These are phyloP conservation scores for Rhodomyrtus psidioides DNA, from an alignment of 441 rosid genomes.

Conservation along the genomic window DNA sequence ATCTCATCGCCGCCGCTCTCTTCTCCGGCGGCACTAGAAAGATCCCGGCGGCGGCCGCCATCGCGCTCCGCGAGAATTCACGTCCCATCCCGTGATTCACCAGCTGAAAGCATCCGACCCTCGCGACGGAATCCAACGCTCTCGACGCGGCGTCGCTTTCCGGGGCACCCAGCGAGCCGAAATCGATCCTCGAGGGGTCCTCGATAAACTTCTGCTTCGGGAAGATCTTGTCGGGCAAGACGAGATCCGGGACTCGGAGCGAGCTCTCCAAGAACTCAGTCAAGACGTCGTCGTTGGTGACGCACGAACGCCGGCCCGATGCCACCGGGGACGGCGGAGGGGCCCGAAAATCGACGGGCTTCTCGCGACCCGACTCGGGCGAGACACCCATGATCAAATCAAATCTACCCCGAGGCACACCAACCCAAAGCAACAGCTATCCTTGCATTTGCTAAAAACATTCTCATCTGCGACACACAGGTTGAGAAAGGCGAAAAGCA, in stretches of 20 bases:
- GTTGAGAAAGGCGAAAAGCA: slow-evolving; percentile 13
- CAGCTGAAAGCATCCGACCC: slow-evolving; percentile 71
- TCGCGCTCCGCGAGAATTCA: slow-evolving; percentile 20
- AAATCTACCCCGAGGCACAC: neutral
- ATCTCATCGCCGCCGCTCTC: slow-evolving; percentile 22
- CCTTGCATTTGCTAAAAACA: neutral
- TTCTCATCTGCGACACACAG: neutral
- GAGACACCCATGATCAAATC: slow-evolving; percentile 26
- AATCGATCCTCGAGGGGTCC: slow-evolving; percentile 57
- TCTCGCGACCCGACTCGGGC: slow-evolving; percentile 36
- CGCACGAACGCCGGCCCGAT: slow-evolving; percentile 60
- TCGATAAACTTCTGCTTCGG: slow-evolving; percentile 54
- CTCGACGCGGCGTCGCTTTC: slow-evolving; percentile 17
- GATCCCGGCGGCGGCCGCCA: slow-evolving; percentile 29
- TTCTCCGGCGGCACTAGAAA: slow-evolving; percentile 36
- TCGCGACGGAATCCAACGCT: slow-evolving; percentile 42
- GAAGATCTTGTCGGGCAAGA: slow-evolving; percentile 68
- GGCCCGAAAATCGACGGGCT: slow-evolving; percentile 60
- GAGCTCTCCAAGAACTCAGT: slow-evolving; percentile 69
- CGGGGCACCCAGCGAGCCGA: slow-evolving; percentile 18
- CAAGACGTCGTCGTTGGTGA: slow-evolving; percentile 65
- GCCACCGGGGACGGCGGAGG: slow-evolving; percentile 87
- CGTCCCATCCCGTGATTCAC: slow-evolving; percentile 51
- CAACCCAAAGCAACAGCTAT: neutral
- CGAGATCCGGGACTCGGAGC: slow-evolving; percentile 66